Evolutionary conservation across 139 green algal species (phyloP).

Genomic region (Ettlia oleoabundans): DNA sequence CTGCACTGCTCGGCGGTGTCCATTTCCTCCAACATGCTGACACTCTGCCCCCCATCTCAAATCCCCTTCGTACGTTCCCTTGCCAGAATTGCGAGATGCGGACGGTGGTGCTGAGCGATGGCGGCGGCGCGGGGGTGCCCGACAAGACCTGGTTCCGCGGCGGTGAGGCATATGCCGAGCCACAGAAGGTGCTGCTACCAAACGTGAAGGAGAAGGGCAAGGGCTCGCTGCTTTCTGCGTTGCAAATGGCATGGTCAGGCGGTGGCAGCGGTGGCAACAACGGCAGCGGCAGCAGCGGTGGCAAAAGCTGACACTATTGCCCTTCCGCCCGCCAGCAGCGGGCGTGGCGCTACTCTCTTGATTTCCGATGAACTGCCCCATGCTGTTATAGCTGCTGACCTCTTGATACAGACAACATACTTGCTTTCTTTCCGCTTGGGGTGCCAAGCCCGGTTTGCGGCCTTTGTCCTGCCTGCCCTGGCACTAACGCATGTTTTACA

Average conservation of each 20-base stretch:
- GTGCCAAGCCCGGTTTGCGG: no score
- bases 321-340: no score
- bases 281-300: no score
- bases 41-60: no score
- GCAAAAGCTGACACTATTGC: neutral
- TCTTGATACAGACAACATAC: neutral
- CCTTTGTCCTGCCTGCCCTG: no score
- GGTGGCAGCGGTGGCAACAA: neutral
- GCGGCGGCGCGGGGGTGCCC: conserved; percentile 31
- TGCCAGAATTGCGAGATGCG: conserved; percentile 75
- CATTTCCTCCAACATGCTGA: no score
- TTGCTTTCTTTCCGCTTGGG: no score
- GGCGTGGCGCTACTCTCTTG: no score
- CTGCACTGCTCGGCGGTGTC: no score
- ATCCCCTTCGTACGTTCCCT: no score
- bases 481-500: no score
- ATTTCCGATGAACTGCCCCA: neutral
- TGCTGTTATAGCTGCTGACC: neutral
- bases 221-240: conserved; percentile 3
- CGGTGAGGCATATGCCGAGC: conserved; percentile 26
- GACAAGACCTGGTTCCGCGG: conserved; percentile 45
- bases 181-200: conserved; percentile 27
- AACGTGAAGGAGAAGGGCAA: conserved; percentile 25
- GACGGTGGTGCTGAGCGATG: conserved; percentile 56
- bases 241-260: neutral